Evolutionary conservation across 2,329 filamentous ascomycete genomes (phyloP).

Genomic region (Davidsoniella eucalypti): DNA sequence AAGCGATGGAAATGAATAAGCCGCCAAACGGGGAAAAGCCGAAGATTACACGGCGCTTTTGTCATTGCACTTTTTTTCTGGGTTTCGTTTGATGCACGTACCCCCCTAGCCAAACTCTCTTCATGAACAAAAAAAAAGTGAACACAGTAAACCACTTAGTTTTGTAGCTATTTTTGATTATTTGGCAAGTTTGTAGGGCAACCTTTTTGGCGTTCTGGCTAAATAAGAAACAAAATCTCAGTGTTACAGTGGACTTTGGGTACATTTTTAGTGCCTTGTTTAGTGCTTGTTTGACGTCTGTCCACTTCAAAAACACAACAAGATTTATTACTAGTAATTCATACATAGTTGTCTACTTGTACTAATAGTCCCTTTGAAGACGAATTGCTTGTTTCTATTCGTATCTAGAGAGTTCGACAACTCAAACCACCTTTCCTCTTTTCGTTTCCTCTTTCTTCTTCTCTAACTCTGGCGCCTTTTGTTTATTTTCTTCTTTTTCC

Average conservation of each 20-base stretch:
- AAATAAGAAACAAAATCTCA: too few species aligned
- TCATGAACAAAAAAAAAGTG: background rate
- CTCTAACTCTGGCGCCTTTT: background rate
- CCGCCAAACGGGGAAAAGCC: too few species aligned
- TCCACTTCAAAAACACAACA: too few species aligned
- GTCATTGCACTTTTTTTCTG: too few species aligned
- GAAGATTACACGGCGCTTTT: too few species aligned
- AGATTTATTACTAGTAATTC: too few species aligned
- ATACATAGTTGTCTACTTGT: too few species aligned
- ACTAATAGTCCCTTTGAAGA: background rate
- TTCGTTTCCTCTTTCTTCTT: conserved; percentile 1
- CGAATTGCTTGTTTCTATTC: too few species aligned
- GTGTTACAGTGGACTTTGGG: background rate
- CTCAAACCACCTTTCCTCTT: conserved; percentile 2
- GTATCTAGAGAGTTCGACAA: background rate
- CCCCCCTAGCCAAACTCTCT: too few species aligned
- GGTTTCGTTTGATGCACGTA: too few species aligned
- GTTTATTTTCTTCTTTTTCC: background rate
- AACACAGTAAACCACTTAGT: conserved; percentile 10
- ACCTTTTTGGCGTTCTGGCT: background rate
- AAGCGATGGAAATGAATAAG: too few species aligned
- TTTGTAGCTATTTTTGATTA: background rate
- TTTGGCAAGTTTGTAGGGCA: background rate
- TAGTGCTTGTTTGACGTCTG: background rate
- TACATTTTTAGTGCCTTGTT: background rate